These are phyloP conservation scores for Mortierella sp. DNA, from an alignment of 371 early-diverging fungal species.

Conservation along the genomic window DNA sequence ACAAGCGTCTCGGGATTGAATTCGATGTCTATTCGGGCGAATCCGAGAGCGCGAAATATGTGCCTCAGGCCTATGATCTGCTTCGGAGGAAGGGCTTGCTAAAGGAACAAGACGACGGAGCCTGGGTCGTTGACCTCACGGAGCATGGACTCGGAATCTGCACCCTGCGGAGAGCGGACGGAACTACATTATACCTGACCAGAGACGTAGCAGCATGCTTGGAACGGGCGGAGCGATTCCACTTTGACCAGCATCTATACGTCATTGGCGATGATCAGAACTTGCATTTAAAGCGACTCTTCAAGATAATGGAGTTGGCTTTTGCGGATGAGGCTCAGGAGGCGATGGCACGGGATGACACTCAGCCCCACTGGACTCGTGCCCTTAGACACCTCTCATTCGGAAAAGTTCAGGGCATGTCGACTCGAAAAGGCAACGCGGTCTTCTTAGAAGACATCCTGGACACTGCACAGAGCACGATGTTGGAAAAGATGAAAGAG, in stretches of 20 bases:
- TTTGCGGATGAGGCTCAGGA: conserved; percentile 39
- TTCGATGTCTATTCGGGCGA: conserved; percentile 99
- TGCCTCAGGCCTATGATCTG: conserved; percentile 74
- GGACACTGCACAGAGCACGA: conserved; percentile 84
- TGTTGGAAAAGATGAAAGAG: conserved; percentile 86
- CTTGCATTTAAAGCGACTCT: conserved; percentile 93
- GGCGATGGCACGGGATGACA: too few relatives aligned
- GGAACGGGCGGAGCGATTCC: conserved; percentile 80
- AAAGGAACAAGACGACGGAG: conserved; percentile 67
- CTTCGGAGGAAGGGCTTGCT: conserved; percentile 69
- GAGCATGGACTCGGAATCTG: conserved; percentile 79
- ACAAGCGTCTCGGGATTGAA: conserved; percentile 86
- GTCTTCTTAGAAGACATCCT: conserved; percentile 98
- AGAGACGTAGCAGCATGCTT: conserved; percentile 96
- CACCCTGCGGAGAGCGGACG: conserved; percentile 89
- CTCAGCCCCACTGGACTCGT: conserved; percentile 63
- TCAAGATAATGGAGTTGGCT: conserved; percentile 83
- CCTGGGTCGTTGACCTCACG: conserved; percentile 80
- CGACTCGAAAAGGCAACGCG: conserved; percentile 95
- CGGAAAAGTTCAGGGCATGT: conserved; percentile 97
- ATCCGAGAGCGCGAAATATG: conserved; percentile 83
- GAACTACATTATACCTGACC: conserved; percentile 94
- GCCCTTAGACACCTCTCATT: conserved; percentile 90
- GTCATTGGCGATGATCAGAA: conserved; percentile 95
- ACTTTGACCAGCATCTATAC: conserved; percentile 90